Evolutionary conservation across 371 early-diverging fungal species (phyloP).

Genomic region (Mucor velutinosus): DNA sequence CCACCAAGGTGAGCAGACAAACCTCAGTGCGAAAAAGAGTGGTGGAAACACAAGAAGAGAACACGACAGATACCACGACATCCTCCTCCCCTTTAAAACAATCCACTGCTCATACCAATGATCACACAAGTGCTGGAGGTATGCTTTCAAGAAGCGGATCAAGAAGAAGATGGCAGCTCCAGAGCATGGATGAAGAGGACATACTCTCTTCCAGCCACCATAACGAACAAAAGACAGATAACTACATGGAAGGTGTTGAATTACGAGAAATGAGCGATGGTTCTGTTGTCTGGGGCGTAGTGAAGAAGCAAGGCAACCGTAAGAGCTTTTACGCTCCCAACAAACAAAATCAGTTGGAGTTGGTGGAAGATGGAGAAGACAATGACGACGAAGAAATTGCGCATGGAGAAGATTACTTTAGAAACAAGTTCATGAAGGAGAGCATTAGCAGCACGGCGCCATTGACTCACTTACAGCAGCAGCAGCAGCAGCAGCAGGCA

Average conservation of each 20-base stretch:
- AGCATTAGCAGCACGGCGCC: not conserved
- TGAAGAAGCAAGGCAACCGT: conserved; percentile 36
- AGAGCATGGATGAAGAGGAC: conserved; percentile 18
- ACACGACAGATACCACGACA: not conserved
- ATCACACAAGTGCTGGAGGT: not conserved
- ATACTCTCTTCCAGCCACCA: not conserved
- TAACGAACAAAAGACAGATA: not conserved
- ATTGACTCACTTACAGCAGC: not conserved
- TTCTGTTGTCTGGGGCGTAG: conserved; percentile 47
- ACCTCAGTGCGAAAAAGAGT: conserved; percentile 28
- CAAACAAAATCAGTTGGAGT: conserved; percentile 4
- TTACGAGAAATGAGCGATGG: conserved; percentile 55
- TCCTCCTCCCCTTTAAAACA: not conserved
- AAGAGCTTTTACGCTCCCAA: conserved; percentile 33
- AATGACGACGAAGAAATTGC: conserved; percentile 4
- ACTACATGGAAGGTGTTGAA: conserved; percentile 42
- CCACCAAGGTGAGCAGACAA: conserved; percentile 28
- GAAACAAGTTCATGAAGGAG: not conserved
- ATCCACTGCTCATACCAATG: not conserved
- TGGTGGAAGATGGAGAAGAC: conserved; percentile 16
- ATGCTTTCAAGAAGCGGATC: not conserved
- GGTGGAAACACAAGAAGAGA: conserved; percentile 3
- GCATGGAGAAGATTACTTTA: not conserved
- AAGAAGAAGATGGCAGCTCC: conserved; percentile 14
- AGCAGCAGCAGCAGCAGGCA: not conserved